Evolutionary conservation across 768 basidiomycete genomes (phyloP).

Genomic region (Leccinellum albellum): DNA sequence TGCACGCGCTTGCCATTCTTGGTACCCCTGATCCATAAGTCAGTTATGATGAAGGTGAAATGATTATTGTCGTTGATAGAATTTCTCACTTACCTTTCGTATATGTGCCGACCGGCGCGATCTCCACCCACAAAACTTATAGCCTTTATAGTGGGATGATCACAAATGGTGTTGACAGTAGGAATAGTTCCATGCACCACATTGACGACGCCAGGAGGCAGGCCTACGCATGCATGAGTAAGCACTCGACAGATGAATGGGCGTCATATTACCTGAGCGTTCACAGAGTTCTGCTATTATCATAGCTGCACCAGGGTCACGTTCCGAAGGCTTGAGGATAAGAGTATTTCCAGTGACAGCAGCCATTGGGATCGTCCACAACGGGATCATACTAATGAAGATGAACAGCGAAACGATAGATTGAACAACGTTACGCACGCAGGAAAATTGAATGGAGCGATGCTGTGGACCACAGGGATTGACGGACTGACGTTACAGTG

Average conservation of each 20-base stretch:
- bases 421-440: conserved; percentile 48
- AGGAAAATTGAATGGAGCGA: conserved; percentile 88
- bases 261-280: conserved; percentile 54
- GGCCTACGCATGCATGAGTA: conserved; percentile 38
- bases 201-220: conserved; percentile 87
- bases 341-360: conserved; percentile 90
- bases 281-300: conserved; percentile 95
- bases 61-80: not conserved
- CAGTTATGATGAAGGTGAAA: not conserved
- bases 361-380: conserved; percentile 94
- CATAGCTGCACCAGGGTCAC: conserved; percentile 96
- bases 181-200: conserved; percentile 87
- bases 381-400: conserved; percentile 77
- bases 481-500: not conserved
- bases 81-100: conserved; percentile 55
- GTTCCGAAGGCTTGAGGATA: conserved; percentile 92
- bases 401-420: not conserved
- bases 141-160: conserved; percentile 86
- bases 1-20: conserved; percentile 87
- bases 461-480: conserved; percentile 35
- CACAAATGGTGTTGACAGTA: conserved; percentile 92
- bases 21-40: conserved; percentile 54
- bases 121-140: conserved; percentile 97
- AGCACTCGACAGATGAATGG: not conserved
- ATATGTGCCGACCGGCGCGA: conserved; percentile 90